These are phyloP conservation scores for Chaetomium globosum DNA, from an alignment of 2,329 filamentous ascomycete genomes.

Conservation along the genomic window DNA sequence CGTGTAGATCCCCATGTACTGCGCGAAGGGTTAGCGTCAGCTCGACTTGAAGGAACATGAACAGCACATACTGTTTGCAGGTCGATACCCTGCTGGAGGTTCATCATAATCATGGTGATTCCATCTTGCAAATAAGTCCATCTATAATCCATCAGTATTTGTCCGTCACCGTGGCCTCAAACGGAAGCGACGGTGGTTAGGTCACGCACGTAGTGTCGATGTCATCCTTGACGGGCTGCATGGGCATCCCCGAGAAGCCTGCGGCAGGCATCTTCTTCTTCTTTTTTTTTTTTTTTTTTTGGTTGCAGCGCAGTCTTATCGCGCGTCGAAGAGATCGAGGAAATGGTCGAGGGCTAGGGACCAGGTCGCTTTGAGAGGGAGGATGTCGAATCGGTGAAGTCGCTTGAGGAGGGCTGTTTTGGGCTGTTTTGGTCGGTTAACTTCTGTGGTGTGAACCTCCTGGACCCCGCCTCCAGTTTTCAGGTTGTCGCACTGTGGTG, in stretches of 20 bases:
- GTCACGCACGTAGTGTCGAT: slow-evolving; percentile 45
- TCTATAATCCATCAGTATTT: slow-evolving; percentile 49
- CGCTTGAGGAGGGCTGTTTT: neutral
- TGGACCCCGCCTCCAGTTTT: neutral
- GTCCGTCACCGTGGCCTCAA: neutral
- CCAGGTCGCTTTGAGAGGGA: slow-evolving; percentile 5
- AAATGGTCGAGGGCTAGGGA: neutral
- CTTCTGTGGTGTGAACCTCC: neutral
- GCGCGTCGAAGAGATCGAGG: neutral
- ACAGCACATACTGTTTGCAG: slow-evolving; percentile 71
- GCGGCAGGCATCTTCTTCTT: slow-evolving; percentile 24
- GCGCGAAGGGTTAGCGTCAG: slow-evolving; percentile 31
- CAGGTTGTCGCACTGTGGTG: neutral
- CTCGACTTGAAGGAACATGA: slow-evolving; percentile 17
- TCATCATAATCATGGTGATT: slow-evolving; percentile 90
- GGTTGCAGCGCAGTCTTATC: neutral
- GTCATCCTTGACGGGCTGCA: slow-evolving; percentile 64
- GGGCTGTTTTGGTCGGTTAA: neutral
- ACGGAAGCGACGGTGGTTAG: slow-evolving; percentile 17
- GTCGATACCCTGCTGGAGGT: slow-evolving; percentile 88
- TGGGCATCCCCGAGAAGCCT: slow-evolving; percentile 36
- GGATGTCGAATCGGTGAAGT: neutral
- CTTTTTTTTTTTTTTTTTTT: no score
- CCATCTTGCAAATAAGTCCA: slow-evolving; percentile 89
- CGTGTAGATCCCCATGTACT: slow-evolving; percentile 98